phyloP scores from a whole-genome alignment of 2,329 filamentous ascomycete genomes.

The Calonectria pseudoreteaudii region DNA sequence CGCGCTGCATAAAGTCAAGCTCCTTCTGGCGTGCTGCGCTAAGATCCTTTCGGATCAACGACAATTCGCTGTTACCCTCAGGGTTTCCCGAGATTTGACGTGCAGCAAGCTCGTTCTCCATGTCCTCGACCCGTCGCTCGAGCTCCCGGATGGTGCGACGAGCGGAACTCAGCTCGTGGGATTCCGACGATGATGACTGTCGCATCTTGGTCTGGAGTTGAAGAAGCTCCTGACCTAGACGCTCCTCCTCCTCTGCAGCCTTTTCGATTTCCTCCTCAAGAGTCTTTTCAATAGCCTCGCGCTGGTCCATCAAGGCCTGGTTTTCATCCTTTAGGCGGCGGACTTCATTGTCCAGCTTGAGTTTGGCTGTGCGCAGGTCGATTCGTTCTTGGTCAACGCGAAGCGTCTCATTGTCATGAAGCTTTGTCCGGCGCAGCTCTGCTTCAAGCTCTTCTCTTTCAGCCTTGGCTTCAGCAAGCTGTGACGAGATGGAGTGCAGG shows the following conservation, averaged over 20 bases:
- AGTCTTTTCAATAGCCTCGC: conserved; percentile 69
- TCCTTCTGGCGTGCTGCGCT: conserved; percentile 75
- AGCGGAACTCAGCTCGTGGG: conserved; percentile 66
- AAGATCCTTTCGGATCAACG: conserved; percentile 72
- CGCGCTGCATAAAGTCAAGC: conserved; percentile 73
- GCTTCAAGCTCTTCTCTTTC: conserved; percentile 76
- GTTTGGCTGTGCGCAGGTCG: conserved; percentile 74
- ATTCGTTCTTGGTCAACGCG: conserved; percentile 76
- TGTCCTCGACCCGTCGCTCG: conserved; percentile 70
- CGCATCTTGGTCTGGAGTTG: conserved; percentile 61
- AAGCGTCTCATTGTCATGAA: conserved; percentile 69
- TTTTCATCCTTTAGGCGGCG: conserved; percentile 75
- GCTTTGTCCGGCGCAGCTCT: conserved; percentile 66
- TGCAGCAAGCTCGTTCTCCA: conserved; percentile 58
- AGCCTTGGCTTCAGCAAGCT: conserved; percentile 68
- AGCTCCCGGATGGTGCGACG: conserved; percentile 74
- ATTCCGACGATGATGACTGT: conserved; percentile 61
- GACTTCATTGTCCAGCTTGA: conserved; percentile 76
- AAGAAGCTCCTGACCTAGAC: conserved; percentile 66
- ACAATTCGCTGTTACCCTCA: conserved; percentile 66
- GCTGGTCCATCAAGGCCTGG: conserved; percentile 65
- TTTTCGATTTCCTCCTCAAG: conserved; percentile 75
- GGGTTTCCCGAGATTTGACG: conserved; percentile 47
- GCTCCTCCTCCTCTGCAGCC: conserved; percentile 74
- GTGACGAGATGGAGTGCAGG: conserved; percentile 67